These are phyloP conservation scores for Teunomyces atbi DNA, from an alignment of 805 yeast genomes.

Conservation along the genomic window DNA sequence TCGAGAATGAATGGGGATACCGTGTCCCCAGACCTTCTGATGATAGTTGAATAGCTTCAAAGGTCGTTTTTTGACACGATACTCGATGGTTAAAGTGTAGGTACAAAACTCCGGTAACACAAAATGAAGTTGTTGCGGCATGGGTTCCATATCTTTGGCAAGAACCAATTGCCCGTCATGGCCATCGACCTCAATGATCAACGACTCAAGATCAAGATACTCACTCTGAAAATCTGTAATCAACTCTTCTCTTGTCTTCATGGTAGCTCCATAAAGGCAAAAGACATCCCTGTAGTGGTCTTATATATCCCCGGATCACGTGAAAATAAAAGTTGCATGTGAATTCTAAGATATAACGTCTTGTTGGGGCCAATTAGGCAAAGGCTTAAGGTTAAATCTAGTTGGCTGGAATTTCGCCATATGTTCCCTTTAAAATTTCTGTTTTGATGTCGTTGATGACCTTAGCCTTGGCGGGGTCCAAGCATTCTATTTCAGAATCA, in stretches of 20 bases:
- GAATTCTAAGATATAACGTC: background rate
- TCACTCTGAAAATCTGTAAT: conserved; percentile 21
- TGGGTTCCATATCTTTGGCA: conserved; percentile 23
- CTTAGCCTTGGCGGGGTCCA: conserved; percentile 22
- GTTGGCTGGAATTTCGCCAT: conserved; percentile 12
- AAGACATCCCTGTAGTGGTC: background rate
- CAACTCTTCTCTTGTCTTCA: conserved; percentile 11
- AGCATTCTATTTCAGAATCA: conserved; percentile 26
- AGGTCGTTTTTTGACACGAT: conserved; percentile 19
- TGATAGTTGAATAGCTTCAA: conserved; percentile 21
- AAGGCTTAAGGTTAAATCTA: background rate
- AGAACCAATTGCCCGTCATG: conserved; percentile 20
- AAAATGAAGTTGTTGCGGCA: conserved; percentile 22
- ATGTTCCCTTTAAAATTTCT: conserved; percentile 22
- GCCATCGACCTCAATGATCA: conserved; percentile 27
- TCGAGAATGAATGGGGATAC: conserved; percentile 23
- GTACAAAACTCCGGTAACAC: conserved; percentile 25
- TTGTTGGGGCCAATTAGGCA: background rate
- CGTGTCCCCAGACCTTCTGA: conserved; percentile 28
- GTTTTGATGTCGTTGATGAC: conserved; percentile 15
- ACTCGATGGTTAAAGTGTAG: conserved; percentile 23
- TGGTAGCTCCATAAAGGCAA: background rate
- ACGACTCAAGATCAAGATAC: conserved; percentile 21
- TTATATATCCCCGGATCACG: background rate
- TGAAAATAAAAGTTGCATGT: background rate